phyloP scores from a whole-genome alignment of 2,329 filamentous ascomycete species.

The Fusarium sp. region DNA sequence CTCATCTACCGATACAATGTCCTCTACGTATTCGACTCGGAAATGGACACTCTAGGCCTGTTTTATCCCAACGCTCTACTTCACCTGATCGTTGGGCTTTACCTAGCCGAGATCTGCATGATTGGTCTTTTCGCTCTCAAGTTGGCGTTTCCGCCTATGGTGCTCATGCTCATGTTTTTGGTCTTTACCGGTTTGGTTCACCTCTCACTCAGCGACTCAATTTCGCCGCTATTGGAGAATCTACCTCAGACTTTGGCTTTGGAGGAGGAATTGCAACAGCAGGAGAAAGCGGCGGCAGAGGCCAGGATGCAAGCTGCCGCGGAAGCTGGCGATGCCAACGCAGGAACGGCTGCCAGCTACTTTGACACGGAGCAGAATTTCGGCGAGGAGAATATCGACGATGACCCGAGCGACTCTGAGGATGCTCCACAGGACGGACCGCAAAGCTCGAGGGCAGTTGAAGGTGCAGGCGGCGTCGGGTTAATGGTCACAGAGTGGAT shows the following conservation, averaged over 20 bases:
- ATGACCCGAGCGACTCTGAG: constrained; percentile 49
- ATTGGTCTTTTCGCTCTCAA: constrained; percentile 87
- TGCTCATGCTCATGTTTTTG: constrained; percentile 83
- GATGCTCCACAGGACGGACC: constrained; percentile 41
- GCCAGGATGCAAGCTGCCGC: constrained; percentile 44
- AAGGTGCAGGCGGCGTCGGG: constrained; percentile 56
- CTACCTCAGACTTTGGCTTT: constrained; percentile 81
- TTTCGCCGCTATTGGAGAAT: constrained; percentile 83
- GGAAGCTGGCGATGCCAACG: constrained; percentile 37
- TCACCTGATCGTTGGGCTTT: constrained; percentile 87
- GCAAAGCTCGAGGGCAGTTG: constrained; percentile 53
- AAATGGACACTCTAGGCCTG: constrained; percentile 89
- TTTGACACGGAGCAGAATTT: constrained; percentile 55
- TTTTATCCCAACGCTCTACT: constrained; percentile 91
- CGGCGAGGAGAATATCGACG: constrained; percentile 52
- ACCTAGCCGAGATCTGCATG: constrained; percentile 86
- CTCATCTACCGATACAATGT: constrained; percentile 92
- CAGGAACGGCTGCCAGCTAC: constrained; percentile 53
- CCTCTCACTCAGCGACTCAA: constrained; percentile 78
- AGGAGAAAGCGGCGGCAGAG: constrained; percentile 65
- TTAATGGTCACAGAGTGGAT: constrained; percentile 53
- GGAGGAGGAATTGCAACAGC: constrained; percentile 63
- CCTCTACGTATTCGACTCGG: constrained; percentile 86
- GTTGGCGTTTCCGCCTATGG: constrained; percentile 76
- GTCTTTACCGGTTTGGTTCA: constrained; percentile 85